A percentile compares a stretch with the other conserved stretches of the same genome.
Conservation (phyloP, 2,329 filamentous ascomycete species). For the Escovopsis sp. region DNA sequence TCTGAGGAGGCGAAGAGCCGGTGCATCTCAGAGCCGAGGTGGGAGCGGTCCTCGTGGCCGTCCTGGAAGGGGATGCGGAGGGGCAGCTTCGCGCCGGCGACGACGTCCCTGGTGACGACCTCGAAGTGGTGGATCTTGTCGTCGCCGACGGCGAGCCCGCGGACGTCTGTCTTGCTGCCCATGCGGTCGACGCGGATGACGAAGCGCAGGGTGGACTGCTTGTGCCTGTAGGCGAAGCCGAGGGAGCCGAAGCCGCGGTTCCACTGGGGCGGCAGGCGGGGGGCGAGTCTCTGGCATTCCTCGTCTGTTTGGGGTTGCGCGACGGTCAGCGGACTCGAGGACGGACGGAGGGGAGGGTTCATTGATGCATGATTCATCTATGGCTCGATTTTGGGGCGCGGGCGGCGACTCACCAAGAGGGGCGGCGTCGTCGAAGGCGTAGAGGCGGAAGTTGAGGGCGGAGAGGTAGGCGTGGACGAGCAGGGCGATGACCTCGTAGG, state of each 20-base stretch:
- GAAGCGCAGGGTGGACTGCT: constrained; percentile 72
- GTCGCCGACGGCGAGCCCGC: constrained; percentile 64
- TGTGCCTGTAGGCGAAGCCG: constrained; percentile 75
- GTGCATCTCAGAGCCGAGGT: no score
- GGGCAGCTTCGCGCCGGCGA: constrained; percentile 45
- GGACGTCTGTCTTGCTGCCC: constrained; percentile 69
- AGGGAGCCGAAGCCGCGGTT: constrained; percentile 58
- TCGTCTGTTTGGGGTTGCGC: constrained; percentile 5
- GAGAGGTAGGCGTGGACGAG: constrained; percentile 73
- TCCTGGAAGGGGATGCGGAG: constrained; percentile 37
- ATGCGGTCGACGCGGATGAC: constrained; percentile 70
- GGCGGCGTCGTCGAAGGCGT: constrained; percentile 76
- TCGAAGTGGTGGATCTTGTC: constrained; percentile 73
- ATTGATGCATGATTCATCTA: no score
- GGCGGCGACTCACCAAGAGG: constrained; percentile 40
- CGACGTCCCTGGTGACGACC: constrained; percentile 53
- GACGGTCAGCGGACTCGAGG: constrained; percentile 4
- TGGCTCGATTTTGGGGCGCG: background rate
- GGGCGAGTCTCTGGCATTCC: constrained; percentile 40
- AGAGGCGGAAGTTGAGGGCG: constrained; percentile 63
- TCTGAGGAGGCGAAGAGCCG: no score
- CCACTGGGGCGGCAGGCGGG: constrained; percentile 62
- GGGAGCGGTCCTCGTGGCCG: constrained; percentile 30
- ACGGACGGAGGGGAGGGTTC: background rate
- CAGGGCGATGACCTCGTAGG: constrained; percentile 72